Percentiles rank a stretch among this genome's conserved stretches.
Evolutionary conservation across 2,329 filamentous ascomycete species (phyloP).

Genomic region (Colletotrichum chlorophyti): DNA sequence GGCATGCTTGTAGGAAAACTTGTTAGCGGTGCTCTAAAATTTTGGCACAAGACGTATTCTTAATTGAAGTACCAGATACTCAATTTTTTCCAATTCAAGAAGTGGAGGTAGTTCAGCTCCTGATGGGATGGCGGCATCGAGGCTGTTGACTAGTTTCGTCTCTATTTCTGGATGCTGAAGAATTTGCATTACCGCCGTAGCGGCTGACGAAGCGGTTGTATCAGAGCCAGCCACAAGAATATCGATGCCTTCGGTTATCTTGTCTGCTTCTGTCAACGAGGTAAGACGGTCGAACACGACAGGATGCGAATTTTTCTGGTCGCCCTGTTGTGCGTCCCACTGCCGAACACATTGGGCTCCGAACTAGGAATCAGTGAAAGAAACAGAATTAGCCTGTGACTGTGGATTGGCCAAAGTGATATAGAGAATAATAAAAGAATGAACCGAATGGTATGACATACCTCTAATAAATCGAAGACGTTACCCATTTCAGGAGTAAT

Average conservation of each 20-base stretch:
- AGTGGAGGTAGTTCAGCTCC: neutral
- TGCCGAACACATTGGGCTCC: neutral
- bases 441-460: too few species aligned
- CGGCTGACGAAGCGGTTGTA: neutral
- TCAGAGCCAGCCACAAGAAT: slow-evolving; percentile 3
- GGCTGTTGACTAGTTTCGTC: neutral
- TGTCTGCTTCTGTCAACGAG: neutral
- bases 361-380: neutral
- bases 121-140: neutral
- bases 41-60: neutral
- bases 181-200: neutral
- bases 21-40: too few species aligned
- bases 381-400: neutral
- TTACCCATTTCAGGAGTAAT: neutral
- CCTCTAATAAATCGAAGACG: neutral
- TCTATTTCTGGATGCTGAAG: neutral
- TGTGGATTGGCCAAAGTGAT: too few species aligned
- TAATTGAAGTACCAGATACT: neutral
- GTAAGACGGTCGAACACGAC: neutral
- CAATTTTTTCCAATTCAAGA: neutral
- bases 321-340: neutral
- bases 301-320: neutral
- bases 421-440: too few species aligned
- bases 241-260: neutral
- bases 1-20: too few species aligned